Conservation (phyloP, 345 rosid genomes). For the Murraya koenigii region DNA sequence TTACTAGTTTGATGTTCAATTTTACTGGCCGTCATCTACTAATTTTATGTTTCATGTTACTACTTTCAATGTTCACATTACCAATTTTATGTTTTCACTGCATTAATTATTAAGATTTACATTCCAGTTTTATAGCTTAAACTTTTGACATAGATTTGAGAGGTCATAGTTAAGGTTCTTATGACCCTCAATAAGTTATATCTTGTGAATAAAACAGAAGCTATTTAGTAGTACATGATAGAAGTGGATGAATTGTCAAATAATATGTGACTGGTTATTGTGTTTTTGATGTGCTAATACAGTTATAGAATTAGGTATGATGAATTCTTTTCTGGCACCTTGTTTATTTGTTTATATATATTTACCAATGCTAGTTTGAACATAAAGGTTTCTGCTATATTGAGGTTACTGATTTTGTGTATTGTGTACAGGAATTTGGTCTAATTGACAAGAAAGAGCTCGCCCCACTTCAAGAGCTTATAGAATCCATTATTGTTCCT, state of each 20-base stretch:
- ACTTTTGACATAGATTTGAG: neutral
- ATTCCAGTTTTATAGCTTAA: neutral
- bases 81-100: neutral
- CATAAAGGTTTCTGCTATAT: neutral
- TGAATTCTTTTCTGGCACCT: neutral
- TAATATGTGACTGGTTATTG: neutral
- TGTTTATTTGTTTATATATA: no score
- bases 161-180: no score
- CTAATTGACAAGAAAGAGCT: conserved; percentile 97
- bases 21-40: neutral
- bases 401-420: conserved; percentile 1
- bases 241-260: neutral
- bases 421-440: conserved; percentile 78
- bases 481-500: conserved; percentile 82
- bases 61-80: no score
- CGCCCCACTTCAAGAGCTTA: conserved; percentile 93
- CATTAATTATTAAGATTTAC: neutral
- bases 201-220: neutral
- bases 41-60: neutral
- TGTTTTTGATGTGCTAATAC: neutral
- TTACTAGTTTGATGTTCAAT: neutral
- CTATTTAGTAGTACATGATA: neutral
- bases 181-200: no score
- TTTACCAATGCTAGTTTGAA: neutral
- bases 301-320: neutral